phyloP scores from a whole-genome alignment of 2,329 filamentous ascomycete species.

The Akanthomyces uredinophilus region DNA sequence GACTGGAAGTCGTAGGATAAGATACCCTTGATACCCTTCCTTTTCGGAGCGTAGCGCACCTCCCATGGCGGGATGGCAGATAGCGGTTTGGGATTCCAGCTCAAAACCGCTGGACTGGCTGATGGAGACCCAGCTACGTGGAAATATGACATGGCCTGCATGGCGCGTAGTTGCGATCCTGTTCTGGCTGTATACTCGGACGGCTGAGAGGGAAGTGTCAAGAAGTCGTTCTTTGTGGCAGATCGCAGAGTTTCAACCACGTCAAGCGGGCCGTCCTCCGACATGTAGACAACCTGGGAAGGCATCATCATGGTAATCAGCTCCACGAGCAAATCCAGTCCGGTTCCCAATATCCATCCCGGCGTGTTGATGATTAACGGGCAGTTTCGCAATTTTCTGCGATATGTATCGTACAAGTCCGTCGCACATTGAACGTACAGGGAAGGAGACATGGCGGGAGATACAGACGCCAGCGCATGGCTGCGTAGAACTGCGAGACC shows the following conservation, averaged over 20 bases:
- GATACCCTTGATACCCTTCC: slow-evolving; percentile 56
- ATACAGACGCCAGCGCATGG: slow-evolving; percentile 61
- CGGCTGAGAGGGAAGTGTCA: slow-evolving; percentile 54
- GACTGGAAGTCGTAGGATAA: slow-evolving; percentile 63
- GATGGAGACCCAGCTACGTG: slow-evolving; percentile 38
- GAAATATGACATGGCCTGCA: slow-evolving; percentile 80
- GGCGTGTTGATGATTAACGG: slow-evolving; percentile 70
- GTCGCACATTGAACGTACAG: slow-evolving; percentile 61
- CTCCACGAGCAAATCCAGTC: slow-evolving; percentile 57
- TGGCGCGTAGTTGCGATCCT: slow-evolving; percentile 60
- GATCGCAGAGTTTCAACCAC: slow-evolving; percentile 49
- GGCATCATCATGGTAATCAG: slow-evolving; percentile 51
- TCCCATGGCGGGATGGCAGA: slow-evolving; percentile 54
- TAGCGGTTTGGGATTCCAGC: slow-evolving; percentile 53
- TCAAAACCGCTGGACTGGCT: slow-evolving; percentile 16
- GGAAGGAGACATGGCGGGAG: slow-evolving; percentile 60
- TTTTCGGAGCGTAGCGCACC: slow-evolving; percentile 51
- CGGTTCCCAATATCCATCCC: slow-evolving; percentile 68
- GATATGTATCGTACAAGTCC: slow-evolving; percentile 58
- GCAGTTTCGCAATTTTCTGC: slow-evolving; percentile 35
- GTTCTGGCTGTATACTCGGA: slow-evolving; percentile 54
- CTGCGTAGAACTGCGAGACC: slow-evolving; percentile 45
- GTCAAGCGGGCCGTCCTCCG: slow-evolving; percentile 54
- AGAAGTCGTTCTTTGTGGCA: slow-evolving; percentile 39
- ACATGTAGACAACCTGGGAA: slow-evolving; percentile 64